Percentiles rank a stretch among this genome's conserved stretches.
Evolutionary conservation across 305 asterid species (phyloP).

Genomic region (Rubia occidens): DNA sequence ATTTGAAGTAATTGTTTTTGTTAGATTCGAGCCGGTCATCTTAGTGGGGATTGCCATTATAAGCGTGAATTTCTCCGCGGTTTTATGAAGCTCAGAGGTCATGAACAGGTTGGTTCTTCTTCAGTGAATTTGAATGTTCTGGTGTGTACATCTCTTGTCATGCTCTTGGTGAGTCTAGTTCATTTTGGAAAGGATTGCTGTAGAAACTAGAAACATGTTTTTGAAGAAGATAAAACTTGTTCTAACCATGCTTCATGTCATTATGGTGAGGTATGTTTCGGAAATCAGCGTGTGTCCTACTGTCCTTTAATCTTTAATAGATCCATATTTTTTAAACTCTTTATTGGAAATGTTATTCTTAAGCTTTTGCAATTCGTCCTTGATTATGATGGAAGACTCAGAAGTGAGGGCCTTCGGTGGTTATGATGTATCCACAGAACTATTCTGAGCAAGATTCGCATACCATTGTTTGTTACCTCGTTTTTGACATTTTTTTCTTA

Average conservation of each 20-base stretch:
- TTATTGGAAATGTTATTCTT: too few relatives aligned
- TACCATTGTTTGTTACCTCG: background rate
- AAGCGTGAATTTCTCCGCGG: constrained; percentile 81
- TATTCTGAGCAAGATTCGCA: background rate
- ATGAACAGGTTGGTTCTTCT: constrained; percentile 51
- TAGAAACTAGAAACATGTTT: background rate
- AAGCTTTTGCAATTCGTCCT: too few relatives aligned
- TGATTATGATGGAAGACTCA: too few relatives aligned
- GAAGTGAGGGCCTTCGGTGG: background rate
- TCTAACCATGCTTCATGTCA: background rate
- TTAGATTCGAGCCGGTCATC: constrained; percentile 87
- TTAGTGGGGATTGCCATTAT: constrained; percentile 84
- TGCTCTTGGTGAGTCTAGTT: background rate
- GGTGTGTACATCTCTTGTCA: background rate
- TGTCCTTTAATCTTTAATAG: background rate
- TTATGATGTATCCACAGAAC: background rate
- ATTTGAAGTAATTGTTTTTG: background rate
- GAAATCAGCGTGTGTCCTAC: background rate
- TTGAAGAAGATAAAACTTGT: background rate
- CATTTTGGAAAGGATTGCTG: background rate
- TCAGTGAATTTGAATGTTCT: constrained; percentile 6
- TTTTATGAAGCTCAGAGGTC: constrained; percentile 50
- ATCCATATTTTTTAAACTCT: too few relatives aligned
- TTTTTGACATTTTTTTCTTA: background rate
- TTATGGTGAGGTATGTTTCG: background rate